Percentiles rank a stretch among this genome's conserved stretches.
Evolutionary conservation across 2,329 filamentous ascomycete species (phyloP).

Genomic region (Hypomyces perniciosus): DNA sequence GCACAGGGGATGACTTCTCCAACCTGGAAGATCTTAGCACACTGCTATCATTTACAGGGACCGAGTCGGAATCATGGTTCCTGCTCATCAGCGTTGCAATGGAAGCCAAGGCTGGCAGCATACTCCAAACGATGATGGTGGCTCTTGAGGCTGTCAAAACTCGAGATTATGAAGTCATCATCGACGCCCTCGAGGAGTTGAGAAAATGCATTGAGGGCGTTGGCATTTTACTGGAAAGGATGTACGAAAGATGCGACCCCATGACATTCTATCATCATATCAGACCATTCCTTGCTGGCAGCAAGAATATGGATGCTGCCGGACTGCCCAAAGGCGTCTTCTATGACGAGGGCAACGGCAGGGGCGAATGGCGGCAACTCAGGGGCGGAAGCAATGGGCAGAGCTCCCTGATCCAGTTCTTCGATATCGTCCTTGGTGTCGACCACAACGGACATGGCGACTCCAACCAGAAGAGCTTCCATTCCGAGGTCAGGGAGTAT

Average conservation of each 20-base stretch:
- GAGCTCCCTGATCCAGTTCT: constrained; percentile 86
- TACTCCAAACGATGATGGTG: constrained; percentile 70
- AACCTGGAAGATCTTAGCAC: constrained; percentile 64
- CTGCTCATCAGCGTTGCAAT: constrained; percentile 85
- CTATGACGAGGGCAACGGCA: constrained; percentile 68
- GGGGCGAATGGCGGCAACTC: constrained; percentile 65
- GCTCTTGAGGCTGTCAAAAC: constrained; percentile 65
- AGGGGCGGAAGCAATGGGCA: constrained; percentile 93
- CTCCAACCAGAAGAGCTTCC: constrained; percentile 34
- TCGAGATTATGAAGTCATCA: constrained; percentile 55
- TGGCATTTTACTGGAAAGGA: constrained; percentile 62
- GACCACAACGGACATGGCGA: constrained; percentile 55
- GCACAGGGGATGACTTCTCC: constrained; percentile 48
- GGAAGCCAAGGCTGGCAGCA: constrained; percentile 69
- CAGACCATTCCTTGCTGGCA: constrained; percentile 81
- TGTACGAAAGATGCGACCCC: constrained; percentile 86
- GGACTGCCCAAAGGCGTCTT: constrained; percentile 78
- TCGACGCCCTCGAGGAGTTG: constrained; percentile 57
- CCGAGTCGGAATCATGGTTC: constrained; percentile 90
- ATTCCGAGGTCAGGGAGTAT: constrained; percentile 71
- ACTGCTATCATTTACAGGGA: constrained; percentile 80
- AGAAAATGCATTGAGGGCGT: constrained; percentile 63
- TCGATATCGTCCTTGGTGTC: constrained; percentile 79
- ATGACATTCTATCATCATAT: constrained; percentile 86
- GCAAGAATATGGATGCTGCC: constrained; percentile 83